These are phyloP conservation scores for Coemansia nantahalensis DNA, from an alignment of 192 early-diverging fungal species.

Conservation along the genomic window DNA sequence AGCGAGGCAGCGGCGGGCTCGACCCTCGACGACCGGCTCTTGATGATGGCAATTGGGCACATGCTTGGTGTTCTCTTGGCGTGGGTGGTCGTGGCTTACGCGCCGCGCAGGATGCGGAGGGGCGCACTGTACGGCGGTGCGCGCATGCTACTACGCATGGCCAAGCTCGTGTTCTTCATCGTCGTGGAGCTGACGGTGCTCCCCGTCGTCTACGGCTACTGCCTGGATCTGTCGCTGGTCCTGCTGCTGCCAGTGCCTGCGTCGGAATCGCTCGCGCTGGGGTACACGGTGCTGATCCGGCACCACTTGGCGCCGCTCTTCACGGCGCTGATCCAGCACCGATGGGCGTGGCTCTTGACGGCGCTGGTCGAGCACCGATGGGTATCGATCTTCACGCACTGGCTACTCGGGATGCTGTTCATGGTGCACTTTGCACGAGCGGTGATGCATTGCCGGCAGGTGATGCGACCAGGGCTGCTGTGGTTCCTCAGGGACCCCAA, in stretches of 20 bases:
- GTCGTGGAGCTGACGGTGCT: conserved; percentile 84
- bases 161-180: conserved; percentile 80
- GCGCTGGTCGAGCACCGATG: conserved; percentile 5
- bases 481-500: conserved; percentile 99
- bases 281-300: conserved; percentile 30
- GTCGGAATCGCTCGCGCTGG: conserved; percentile 56
- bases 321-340: conserved; percentile 29
- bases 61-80: conserved; percentile 50
- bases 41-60: conserved; percentile 45
- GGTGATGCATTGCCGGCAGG: conserved; percentile 73
- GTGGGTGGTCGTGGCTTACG: conserved; percentile 51
- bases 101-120: conserved; percentile 19
- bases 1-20: conserved; percentile 13
- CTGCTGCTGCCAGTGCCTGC: conserved; percentile 63
- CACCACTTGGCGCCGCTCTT: conserved; percentile 36
- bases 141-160: conserved; percentile 34
- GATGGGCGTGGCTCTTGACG: conserved; percentile 51
- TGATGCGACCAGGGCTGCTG: conserved; percentile 90
- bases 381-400: conserved; percentile 66
- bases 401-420: conserved; percentile 90
- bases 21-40: conserved; percentile 37
- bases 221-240: conserved; percentile 79
- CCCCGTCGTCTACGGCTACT: conserved; percentile 82
- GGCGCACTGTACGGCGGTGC: conserved; percentile 33
- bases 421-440: conserved; percentile 94